Evolutionary conservation across 768 basidiomycete genomes (phyloP).

Genomic region (Psilocybe sp.): DNA sequence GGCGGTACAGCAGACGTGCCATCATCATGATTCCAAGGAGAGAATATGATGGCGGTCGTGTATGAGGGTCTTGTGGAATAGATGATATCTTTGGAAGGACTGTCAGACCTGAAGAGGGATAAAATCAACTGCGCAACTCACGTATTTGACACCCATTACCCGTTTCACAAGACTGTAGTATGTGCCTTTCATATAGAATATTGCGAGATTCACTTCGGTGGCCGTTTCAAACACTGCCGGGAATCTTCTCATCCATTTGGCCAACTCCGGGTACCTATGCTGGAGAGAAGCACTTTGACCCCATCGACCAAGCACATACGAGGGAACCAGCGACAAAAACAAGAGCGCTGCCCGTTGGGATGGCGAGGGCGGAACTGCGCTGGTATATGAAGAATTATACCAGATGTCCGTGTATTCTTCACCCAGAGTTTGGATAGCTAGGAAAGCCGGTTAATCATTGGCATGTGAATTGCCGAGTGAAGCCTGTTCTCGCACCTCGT

Average conservation of each 20-base stretch:
- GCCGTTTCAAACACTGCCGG: slow-evolving; percentile 54
- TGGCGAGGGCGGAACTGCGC: slow-evolving; percentile 40
- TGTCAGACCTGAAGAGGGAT: background rate
- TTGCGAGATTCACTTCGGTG: slow-evolving; percentile 71
- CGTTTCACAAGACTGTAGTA: slow-evolving; percentile 76
- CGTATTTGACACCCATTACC: slow-evolving; percentile 66
- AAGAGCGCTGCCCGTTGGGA: slow-evolving; percentile 51
- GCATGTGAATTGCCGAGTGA: background rate
- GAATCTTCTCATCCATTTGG: slow-evolving; percentile 33
- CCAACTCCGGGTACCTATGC: slow-evolving; percentile 32
- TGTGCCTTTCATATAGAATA: slow-evolving; percentile 78
- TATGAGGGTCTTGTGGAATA: slow-evolving; percentile 65
- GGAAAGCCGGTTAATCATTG: slow-evolving; percentile 3
- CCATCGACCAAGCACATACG: slow-evolving; percentile 57
- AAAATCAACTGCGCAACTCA: slow-evolving; percentile 24
- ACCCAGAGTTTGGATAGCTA: slow-evolving; percentile 82
- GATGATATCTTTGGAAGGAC: slow-evolving; percentile 61
- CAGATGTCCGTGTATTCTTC: slow-evolving; percentile 90
- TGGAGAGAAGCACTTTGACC: slow-evolving; percentile 33
- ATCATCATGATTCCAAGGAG: slow-evolving; percentile 73
- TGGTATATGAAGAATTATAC: slow-evolving; percentile 52
- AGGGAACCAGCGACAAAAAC: slow-evolving; percentile 63
- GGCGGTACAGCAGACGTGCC: slow-evolving; percentile 61
- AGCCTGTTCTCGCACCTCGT: slow-evolving; percentile 44
- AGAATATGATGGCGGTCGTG: slow-evolving; percentile 83